Base-by-base conservation (phyloP, 2,329 filamentous ascomycete genomes). In the Plenodomus biglobosus region DNA sequence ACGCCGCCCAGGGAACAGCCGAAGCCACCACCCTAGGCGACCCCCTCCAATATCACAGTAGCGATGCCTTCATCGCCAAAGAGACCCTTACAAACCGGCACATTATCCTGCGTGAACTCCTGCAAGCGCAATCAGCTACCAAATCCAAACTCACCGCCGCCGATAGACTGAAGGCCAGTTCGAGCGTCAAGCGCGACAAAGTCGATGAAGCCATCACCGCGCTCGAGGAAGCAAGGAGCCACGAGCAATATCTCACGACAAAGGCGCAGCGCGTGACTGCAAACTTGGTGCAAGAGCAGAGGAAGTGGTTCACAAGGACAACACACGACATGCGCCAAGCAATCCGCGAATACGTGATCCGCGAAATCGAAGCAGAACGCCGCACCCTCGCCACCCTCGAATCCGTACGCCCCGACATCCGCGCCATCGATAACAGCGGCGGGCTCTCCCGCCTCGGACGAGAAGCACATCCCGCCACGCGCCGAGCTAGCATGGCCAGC, bases 21-120 rank as follows among this genome's bases (percentile, higher is more conserved):
- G 92, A 99, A 76, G 94, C 94, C 8, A 95, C 92, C 8, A 96
- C 92, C 1, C 81, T 99, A 42, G 91, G 90, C 38, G 94, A 99
- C 62, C 90, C 94, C 10, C 85, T 99, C 54, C 88, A 92, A 64
- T 96, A 97, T 69, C 91, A 97, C 74, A 96, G 91, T 38, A 86
- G 90, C 48, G 94, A 99, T 72, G 90, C 94, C 38, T 95, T 96
- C 69, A 95, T 97, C 62, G 94, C 97, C 59, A 99, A 99, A 73
- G 94, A 99, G 70, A 96, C 92, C 10, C 81, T 99, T 55, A 99
- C 94, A 3, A 99, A 99, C 75, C 88, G 94, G 11, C 94, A 99
- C 74, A 96, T 99, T 54, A 82, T 99, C 17, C 87, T 96, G 37
- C 90, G 94, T 50, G 94, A 99, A 66, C 85, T 97, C 50, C 76